A percentile compares a stretch with the other conserved stretches of the same genome.
phyloP scores from a whole-genome alignment of 345 rosid genomes.

The Syzygium grande region DNA sequence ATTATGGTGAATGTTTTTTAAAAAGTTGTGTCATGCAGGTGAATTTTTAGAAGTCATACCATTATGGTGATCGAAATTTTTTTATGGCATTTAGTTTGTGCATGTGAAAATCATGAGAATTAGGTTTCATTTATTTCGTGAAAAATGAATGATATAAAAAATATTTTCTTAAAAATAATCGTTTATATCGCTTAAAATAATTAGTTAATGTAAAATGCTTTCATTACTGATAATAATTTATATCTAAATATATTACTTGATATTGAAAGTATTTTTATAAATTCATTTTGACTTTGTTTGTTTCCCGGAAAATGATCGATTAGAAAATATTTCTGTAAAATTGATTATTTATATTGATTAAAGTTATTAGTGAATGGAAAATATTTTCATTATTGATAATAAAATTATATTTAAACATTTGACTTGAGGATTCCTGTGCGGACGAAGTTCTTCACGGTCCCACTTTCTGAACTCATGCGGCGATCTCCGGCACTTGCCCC shows the following conservation, averaged over 20 bases:
- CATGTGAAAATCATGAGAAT: too few species aligned
- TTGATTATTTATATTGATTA: background rate
- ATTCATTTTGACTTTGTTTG: background rate
- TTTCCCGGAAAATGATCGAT: rapidly evolving
- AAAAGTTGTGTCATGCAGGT: background rate
- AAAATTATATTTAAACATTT: background rate
- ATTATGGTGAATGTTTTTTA: rapidly evolving
- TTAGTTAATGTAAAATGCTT: too few species aligned
- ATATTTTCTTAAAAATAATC: too few species aligned
- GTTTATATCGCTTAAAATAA: too few species aligned
- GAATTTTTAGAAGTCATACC: background rate
- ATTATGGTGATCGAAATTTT: too few species aligned
- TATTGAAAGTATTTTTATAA: too few species aligned
- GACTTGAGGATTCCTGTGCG: background rate
- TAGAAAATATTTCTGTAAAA: background rate
- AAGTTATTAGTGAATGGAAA: background rate
- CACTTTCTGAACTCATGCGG: background rate
- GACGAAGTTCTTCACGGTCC: background rate
- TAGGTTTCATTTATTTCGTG: too few species aligned
- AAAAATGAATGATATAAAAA: too few species aligned
- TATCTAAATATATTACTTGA: too few species aligned
- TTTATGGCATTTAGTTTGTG: background rate
- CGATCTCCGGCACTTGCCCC: background rate
- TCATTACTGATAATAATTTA: too few species aligned
- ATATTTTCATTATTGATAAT: rapidly evolving